These are phyloP conservation scores for Telfairia occidentalis DNA, from an alignment of 331 rosid genomes.

Conservation along the genomic window DNA sequence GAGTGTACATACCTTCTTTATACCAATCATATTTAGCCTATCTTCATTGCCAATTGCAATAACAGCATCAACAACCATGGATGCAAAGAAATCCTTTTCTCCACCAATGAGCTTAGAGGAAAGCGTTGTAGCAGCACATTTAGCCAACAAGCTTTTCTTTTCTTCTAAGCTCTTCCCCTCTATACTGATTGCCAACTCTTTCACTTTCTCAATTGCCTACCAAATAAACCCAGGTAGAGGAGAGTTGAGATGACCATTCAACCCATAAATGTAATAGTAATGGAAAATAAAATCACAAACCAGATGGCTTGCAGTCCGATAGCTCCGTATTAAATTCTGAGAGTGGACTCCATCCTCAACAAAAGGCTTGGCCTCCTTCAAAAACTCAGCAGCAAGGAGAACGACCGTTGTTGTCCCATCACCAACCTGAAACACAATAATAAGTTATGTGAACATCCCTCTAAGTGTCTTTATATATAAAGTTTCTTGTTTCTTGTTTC, in stretches of 20 bases:
- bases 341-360: conserved; percentile 95
- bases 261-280: background rate
- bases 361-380: conserved; percentile 94
- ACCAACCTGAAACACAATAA: conserved; percentile 57
- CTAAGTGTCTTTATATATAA: background rate
- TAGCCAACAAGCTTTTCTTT: conserved; percentile 74
- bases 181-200: conserved; percentile 71
- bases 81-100: conserved; percentile 89
- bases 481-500: background rate
- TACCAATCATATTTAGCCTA: conserved; percentile 93
- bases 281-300: conserved; percentile 20
- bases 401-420: conserved; percentile 99
- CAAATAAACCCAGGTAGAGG: conserved; percentile 5
- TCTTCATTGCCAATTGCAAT: conserved; percentile 81
- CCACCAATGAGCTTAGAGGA: conserved; percentile 98
- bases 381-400: conserved; percentile 85
- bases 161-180: conserved; percentile 91
- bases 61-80: conserved; percentile 92
- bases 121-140: conserved; percentile 95
- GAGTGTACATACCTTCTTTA: conserved; percentile 58
- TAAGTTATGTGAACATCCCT: background rate
- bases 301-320: conserved; percentile 63
- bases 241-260: background rate
- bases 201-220: conserved; percentile 79
- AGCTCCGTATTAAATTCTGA: conserved; percentile 80